Evolutionary conservation across 805 yeast genomes (phyloP).

Genomic region (Yamadazyma olivae): DNA sequence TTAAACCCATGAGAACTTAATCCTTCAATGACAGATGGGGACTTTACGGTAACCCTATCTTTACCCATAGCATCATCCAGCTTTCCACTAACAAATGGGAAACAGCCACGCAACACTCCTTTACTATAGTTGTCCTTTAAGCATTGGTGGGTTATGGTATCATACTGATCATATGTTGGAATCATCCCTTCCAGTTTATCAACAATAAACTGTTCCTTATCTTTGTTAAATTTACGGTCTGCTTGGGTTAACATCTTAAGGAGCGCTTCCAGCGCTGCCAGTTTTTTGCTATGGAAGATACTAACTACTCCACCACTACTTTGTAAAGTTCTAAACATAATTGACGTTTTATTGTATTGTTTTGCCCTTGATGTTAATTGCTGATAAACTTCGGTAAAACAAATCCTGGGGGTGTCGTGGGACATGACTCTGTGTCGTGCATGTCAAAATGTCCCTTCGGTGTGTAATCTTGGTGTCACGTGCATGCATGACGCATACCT

Average conservation of each 20-base stretch:
- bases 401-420: no score
- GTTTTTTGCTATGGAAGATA: constrained; percentile 37
- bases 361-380: no score
- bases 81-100: constrained; percentile 35
- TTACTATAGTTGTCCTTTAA: constrained; percentile 22
- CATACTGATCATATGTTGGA: constrained; percentile 43
- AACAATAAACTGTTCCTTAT: constrained; percentile 28
- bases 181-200: constrained; percentile 36
- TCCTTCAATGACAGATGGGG: constrained; percentile 13
- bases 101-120: constrained; percentile 25
- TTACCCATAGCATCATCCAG: constrained; percentile 12
- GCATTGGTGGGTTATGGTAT: constrained; percentile 24
- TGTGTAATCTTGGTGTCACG: no score
- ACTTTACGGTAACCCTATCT: constrained; percentile 15
- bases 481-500: no score
- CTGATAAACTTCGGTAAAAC: no score
- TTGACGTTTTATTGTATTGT: no score
- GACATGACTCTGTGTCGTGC: no score
- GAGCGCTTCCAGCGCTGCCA: constrained; percentile 30
- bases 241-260: constrained; percentile 31
- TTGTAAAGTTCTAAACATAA: constrained; percentile 40
- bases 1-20: constrained; percentile 24
- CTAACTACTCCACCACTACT: constrained; percentile 39
- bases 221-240: constrained; percentile 24
- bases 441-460: no score